Evolutionary conservation across 305 asterid genomes (phyloP), one percentile per base, ranked within the genome.

Genomic region (Euphrasia arctica): DNA sequence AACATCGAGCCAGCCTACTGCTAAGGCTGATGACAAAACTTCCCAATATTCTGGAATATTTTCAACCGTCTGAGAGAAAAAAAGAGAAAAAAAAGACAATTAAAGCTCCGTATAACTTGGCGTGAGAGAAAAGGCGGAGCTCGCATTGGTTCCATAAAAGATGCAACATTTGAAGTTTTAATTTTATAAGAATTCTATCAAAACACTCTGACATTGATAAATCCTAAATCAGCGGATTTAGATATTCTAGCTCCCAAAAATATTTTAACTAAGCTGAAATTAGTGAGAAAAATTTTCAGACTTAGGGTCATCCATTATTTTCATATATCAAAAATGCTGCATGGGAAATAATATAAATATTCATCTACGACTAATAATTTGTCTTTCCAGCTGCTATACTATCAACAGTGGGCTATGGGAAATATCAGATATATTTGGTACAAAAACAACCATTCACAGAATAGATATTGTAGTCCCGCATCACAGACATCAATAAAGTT

Each of bases 21-120:
- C 90, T 76, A 93, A 79, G 60, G 97, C 95, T 66, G 99, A 88
- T 13, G 96, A 83, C 51, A 93, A 71, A 61, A 83, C 88, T 75
- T 86, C 91, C 97, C 99, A 93, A 75, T 93, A 93, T 75, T 74
- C 82, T n/a, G 89, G 85, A 73, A 88, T 83, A 78, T 90, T 86
- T 81, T 93, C 99, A 79, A 93, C 88, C 65, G 84, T 81, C 99
- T 90, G 82, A 12, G 65, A 68, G 32, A 55, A 50, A 5, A 13
- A 27, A 43, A 7, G 32, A 70, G 14, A 47, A 34, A 61, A 65
- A 51, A 13, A 51, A 13, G 3, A 4, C 41, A 34, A 34, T 34
- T 34, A 34, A 34, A 5, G 9, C 9, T 8, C 43, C 43, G 9
- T 1, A 7, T 28, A 29, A 22, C 36, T 50, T 41, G 15, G 9